These are phyloP conservation scores for Ilyonectria robusta DNA, from an alignment of 2,329 filamentous ascomycete genomes.

Conservation along the genomic window DNA sequence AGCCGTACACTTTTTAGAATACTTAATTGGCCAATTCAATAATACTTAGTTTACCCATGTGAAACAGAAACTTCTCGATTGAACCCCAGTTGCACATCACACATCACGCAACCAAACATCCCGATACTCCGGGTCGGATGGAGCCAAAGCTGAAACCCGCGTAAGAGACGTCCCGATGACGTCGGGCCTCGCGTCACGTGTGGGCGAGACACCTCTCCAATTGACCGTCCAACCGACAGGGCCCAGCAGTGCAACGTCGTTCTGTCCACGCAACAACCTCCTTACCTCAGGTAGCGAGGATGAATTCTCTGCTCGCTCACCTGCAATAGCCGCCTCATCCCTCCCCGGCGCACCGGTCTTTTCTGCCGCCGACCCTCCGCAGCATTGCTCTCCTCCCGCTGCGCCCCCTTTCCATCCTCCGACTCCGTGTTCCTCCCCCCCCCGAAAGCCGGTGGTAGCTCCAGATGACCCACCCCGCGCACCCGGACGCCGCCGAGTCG, in stretches of 20 bases:
- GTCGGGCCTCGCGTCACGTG: slow-evolving; percentile 29
- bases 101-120: neutral
- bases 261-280: slow-evolving; percentile 7
- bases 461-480: slow-evolving; percentile 42
- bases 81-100: neutral
- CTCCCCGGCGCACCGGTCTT: slow-evolving; percentile 11
- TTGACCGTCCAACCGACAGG: slow-evolving; percentile 9
- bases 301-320: slow-evolving; percentile 15
- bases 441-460: slow-evolving; percentile 24
- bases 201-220: slow-evolving; percentile 19
- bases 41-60: neutral
- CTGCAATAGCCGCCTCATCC: slow-evolving; percentile 16
- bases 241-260: neutral
- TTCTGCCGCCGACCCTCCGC: neutral
- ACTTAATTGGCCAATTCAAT: neutral
- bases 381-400: neutral
- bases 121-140: neutral
- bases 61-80: neutral
- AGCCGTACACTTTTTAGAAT: neutral
- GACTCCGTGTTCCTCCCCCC: slow-evolving; percentile 9
- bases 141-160: neutral
- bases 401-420: slow-evolving; percentile 1
- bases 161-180: neutral
- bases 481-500: slow-evolving; percentile 49
- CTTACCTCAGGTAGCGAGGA: slow-evolving; percentile 8